Evolutionary conservation across 106 monocot species (phyloP).

Genomic region (Platanthera guangdongensis): DNA sequence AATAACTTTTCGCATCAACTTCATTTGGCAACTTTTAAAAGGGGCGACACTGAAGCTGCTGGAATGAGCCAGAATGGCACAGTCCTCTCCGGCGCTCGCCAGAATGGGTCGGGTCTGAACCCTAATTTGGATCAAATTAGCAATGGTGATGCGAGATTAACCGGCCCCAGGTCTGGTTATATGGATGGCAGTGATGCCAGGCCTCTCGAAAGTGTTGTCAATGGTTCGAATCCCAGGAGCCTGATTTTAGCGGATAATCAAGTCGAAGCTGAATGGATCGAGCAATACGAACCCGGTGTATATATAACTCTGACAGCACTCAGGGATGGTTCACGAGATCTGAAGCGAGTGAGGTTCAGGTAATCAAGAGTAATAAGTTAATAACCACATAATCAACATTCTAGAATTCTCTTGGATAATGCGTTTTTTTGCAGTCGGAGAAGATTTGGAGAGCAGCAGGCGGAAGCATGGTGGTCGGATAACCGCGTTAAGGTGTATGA

Average conservation of each 20-base stretch:
- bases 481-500: slow-evolving; percentile 78
- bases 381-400: not conserved
- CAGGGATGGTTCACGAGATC: slow-evolving; percentile 77
- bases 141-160: slow-evolving; percentile 14
- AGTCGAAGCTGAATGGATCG: slow-evolving; percentile 91
- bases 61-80: slow-evolving; percentile 7
- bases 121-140: slow-evolving; percentile 2
- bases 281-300: slow-evolving; percentile 91
- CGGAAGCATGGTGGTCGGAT: slow-evolving; percentile 90
- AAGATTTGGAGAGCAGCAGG: slow-evolving; percentile 92
- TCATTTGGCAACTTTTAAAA: slow-evolving; percentile 1
- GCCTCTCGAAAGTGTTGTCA: slow-evolving; percentile 23
- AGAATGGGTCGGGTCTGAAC: slow-evolving; percentile 10
- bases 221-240: slow-evolving; percentile 28
- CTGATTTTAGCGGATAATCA: slow-evolving; percentile 30
- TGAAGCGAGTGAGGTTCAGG: slow-evolving; percentile 95
- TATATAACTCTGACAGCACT: slow-evolving; percentile 86
- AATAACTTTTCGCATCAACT: not conserved
- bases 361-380: slow-evolving; percentile 9
- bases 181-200: slow-evolving; percentile 21
- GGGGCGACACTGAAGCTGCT: slow-evolving; percentile 7
- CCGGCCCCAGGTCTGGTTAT: slow-evolving; percentile 15
- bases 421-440: slow-evolving; percentile 41
- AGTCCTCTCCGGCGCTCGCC: slow-evolving; percentile 4
- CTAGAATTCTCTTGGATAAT: no score